These are phyloP conservation scores for Linum trigynum DNA, from an alignment of 345 rosid genomes.

Conservation along the genomic window DNA sequence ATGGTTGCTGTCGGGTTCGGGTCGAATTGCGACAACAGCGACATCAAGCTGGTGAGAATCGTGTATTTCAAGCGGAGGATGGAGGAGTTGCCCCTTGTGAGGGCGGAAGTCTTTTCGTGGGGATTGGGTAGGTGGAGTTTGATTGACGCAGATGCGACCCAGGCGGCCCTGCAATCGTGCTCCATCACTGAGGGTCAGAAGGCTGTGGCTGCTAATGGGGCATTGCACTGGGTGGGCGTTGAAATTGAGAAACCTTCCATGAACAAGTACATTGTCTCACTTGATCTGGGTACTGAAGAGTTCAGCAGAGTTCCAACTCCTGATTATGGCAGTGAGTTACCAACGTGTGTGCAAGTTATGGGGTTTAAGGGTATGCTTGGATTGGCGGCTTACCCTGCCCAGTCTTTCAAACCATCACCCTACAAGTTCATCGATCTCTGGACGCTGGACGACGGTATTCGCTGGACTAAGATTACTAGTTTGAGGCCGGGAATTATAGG, in stretches of 20 bases:
- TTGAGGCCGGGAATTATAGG: neutral
- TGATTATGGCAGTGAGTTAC: neutral
- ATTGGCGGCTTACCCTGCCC: slow-evolving; percentile 14
- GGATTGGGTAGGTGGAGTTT: too few species aligned
- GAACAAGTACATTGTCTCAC: neutral
- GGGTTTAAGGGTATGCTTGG: slow-evolving; percentile 19
- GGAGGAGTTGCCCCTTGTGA: too few species aligned
- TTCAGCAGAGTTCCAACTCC: slow-evolving; percentile 1
- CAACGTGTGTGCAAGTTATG: slow-evolving; percentile 13
- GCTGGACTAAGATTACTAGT: slow-evolving; percentile 7
- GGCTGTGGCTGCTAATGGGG: neutral
- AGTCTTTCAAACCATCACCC: slow-evolving; percentile 11
- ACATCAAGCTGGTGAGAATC: too few species aligned
- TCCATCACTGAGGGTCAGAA: neutral
- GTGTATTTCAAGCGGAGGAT: too few species aligned
- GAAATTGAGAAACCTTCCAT: neutral
- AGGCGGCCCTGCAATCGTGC: too few species aligned
- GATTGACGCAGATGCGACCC: too few species aligned
- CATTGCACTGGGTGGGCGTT: neutral
- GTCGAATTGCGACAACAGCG: too few species aligned
- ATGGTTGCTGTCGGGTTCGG: too few species aligned
- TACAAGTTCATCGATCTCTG: slow-evolving; percentile 19
- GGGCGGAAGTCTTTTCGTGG: too few species aligned
- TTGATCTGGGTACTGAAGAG: neutral
- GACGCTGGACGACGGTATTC: slow-evolving; percentile 8